A percentile compares a stretch with the other conserved stretches of the same genome.
phyloP scores from a whole-genome alignment of 2,329 filamentous ascomycete genomes.

The Diplodia mutila region DNA sequence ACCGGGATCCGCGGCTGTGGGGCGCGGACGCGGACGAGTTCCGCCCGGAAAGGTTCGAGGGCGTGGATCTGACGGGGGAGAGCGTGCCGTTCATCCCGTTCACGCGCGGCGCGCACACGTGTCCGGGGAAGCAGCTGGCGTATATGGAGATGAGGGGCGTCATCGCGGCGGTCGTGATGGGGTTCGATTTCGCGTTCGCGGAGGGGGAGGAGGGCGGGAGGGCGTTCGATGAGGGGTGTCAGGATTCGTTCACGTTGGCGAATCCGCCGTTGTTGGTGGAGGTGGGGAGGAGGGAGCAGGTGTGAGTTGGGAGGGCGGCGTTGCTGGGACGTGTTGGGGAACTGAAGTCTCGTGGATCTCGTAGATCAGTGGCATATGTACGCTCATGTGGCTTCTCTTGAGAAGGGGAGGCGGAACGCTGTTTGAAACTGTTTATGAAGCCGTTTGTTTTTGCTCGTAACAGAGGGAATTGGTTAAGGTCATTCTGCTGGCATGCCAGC shows the following conservation, averaged over 20 bases:
- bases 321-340: no score
- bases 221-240: slow-evolving; percentile 26
- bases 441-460: no score
- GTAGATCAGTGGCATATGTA: no score
- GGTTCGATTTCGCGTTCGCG: slow-evolving; percentile 32
- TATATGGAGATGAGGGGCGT: slow-evolving; percentile 30
- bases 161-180: slow-evolving; percentile 29
- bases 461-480: no score
- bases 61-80: neutral
- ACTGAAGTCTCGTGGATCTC: no score
- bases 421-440: no score
- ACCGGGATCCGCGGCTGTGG: slow-evolving; percentile 23
- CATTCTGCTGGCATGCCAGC: no score
- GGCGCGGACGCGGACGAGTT: slow-evolving; percentile 35
- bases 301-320: no score
- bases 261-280: slow-evolving; percentile 36
- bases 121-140: slow-evolving; percentile 32
- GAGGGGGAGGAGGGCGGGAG: slow-evolving; percentile 32
- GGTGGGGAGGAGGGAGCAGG: slow-evolving; percentile 28
- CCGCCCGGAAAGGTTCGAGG: slow-evolving; percentile 18
- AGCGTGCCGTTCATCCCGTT: slow-evolving; percentile 11
- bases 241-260: slow-evolving; percentile 29
- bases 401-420: no score
- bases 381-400: no score
- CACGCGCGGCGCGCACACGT: neutral